Base-by-base conservation (phyloP, 2,329 filamentous ascomycete species). In the Aspergillus hortae region DNA sequence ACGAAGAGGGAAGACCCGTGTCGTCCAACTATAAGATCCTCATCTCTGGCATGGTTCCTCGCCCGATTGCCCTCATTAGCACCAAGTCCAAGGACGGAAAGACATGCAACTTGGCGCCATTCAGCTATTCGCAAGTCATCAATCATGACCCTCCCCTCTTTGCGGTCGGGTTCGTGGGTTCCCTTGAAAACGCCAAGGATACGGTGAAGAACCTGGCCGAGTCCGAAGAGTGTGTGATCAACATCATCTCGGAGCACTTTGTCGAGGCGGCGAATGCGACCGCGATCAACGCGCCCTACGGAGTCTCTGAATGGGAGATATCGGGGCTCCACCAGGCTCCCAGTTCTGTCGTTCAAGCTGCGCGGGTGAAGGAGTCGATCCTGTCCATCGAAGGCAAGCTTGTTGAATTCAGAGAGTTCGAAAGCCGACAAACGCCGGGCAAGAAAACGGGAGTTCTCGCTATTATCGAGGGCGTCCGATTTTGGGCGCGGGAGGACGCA, bases 401-500 rank as follows among this genome's bases (percentile, higher is more conserved):
- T 43, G 81, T 92, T 56, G 84, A 85, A 50, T 77, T 77, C 71
- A 73, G 85, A 63, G 90, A 96, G 72, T 95, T 90, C 73, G 86
- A 92, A 69, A 89, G 86, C 68, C 79, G 80, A 48, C 78, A 78
- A 0, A 84, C 74, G 2, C 86, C 87, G 0, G 90, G 89, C 2
- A 87, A 86, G 74, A 91, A 85, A 76, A 87, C 87, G 1, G 84
- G 87, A 1, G 86, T 87, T 4, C 65, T 96, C 56, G 87, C 82
- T 1, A 80, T 95, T 32, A 77, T 96, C 11, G 90, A 96, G 74
- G 92, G 90, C 0, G 85, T 88, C 32, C 80, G 86, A 25, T 96
- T 96, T 67, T 96, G 92, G 90, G 90, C 86, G 2, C 76, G 92
- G 48, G 90, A 95, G 67, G 92, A 96, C 73, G 91, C 91, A 2